Base-by-base conservation (phyloP, 176 grass and related monocot species). In the Cenchrus purpureus region DNA sequence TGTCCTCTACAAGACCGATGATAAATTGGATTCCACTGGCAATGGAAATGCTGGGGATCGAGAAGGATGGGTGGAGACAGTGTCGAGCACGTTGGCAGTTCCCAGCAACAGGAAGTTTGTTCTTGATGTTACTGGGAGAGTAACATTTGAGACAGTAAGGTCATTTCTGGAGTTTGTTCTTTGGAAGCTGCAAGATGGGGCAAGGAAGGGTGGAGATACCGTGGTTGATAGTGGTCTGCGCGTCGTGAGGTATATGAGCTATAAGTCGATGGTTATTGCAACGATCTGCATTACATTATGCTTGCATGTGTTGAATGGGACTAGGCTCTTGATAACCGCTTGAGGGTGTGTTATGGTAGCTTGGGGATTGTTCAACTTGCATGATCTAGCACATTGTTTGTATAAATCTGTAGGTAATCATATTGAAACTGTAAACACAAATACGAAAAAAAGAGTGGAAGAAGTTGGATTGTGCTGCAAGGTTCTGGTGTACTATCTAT, bases 71-170 rank as follows among this genome's bases (percentile, higher is more conserved):
- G 84, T 91, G 13, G 79, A 94, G 73, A 89, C 89, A 0, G 81
- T 99, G 43, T 92, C 92, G 6, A 94, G 86, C 74, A 92, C 94
- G 7, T 59, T 99, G 62, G 79, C 90, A 11, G 88, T 89, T 74
- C 94, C 97, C 10, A 88, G 82, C 70, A 97, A 97, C 83, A 85
- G 97, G 89, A 92, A 80, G 28, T 90, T 99, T 76, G 86, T 97
- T 58, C 86, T 99, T 75, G 92, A 99, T 85, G 94, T 99, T 66
- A 97, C 94, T 3, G 97, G 97, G 60, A 95, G 90, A 72, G 82
- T 99, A 12, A 99, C 97, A 20, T 99, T 97, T 80, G 97, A 99
- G 87, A 94, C 94, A 0, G 92, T 99, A 62, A 84, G 90, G 68
- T 99, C 94, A 3, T 99, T 92, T 78, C 92, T 99, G 16, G 97